Base-by-base conservation (phyloP, 1,284 basidiomycete genomes). In the Mycocalia duriaeana region DNA sequence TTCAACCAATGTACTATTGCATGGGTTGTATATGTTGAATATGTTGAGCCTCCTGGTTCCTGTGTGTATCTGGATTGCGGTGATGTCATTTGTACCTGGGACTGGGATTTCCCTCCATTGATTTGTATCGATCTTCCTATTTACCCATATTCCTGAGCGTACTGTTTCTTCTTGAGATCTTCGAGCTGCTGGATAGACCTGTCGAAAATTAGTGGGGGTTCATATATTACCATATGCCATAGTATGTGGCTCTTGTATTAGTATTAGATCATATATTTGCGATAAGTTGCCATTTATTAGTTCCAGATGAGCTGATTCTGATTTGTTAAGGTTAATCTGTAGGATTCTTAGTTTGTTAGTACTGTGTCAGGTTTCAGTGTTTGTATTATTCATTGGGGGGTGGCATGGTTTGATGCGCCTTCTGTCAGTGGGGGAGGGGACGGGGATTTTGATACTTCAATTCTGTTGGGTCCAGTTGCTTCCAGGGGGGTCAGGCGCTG, bases 1-100 rank as follows among this genome's bases (percentile, higher is more conserved):
- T 31, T 31, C 28, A 11, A 31, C 28, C 28, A 11, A 11, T 9
- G 9, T 4, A 5, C 11, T 11, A 3, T 11, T 19, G 20, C 37
- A 38, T 3, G 19, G 37, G 42, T 61, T 62, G 50, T 65, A 66
- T 2, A 65, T 47, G 46, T 61, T 67, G 55, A 64, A 57, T 2
- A 65, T 54, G 0, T 47, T 37, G 2, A 62, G 31, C 2, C 11
- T 37, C 0, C 55, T 49, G 14, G 25, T 37, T 4, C 16, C 25
- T 1, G 45, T 50, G 3, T 24, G 31, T 6, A 65, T 1, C 16
- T 56, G 55, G 1, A 66, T 44, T 3, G 56, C 59, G 5, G 59
- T 58, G 18, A 66, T 50, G 37, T 67, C 58, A 6, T 51, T 48
- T 1, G 50, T 48, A 31, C 49, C 45, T 8, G 50, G 45, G 3